Conservation (phyloP, 305 asterid genomes). For the Solanum chacoense region DNA sequence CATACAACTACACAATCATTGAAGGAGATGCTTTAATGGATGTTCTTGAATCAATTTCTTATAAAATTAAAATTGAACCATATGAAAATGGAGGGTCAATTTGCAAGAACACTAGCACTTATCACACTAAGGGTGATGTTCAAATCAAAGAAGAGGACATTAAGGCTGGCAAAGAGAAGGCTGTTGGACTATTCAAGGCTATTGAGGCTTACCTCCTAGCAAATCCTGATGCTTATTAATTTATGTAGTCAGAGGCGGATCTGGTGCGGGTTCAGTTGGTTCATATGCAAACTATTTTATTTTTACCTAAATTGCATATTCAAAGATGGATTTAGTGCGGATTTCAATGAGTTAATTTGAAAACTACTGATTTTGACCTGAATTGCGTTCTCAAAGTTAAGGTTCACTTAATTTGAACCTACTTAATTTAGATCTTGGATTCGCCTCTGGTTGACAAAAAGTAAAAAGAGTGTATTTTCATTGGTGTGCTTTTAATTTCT, state of each 20-base stretch:
- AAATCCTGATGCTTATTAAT: not conserved
- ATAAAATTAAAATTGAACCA: constrained; percentile 9
- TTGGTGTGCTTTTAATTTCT: not conserved
- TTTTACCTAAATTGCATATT: too few relatives aligned
- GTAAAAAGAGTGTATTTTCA: not conserved
- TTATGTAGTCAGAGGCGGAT: not conserved
- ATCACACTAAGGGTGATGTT: constrained; percentile 13
- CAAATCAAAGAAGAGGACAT: constrained; percentile 22
- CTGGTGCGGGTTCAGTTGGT: not conserved
- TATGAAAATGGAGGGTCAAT: constrained; percentile 1
- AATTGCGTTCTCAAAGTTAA: not conserved
- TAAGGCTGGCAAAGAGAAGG: constrained; percentile 40
- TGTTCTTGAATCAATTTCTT: not conserved
- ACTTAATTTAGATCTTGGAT: not conserved
- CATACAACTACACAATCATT: constrained; percentile 12
- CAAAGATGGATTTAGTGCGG: not conserved
- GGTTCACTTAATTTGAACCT: not conserved
- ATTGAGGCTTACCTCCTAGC: constrained; percentile 46
- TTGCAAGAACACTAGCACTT: constrained; percentile 10
- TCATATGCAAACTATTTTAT: not conserved
- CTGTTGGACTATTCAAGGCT: constrained; percentile 29
- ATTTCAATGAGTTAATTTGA: not conserved
- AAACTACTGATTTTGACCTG: not conserved
- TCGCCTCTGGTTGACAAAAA: fast-evolving
- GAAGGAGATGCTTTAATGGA: constrained; percentile 25